Percentiles rank a stretch among this genome's conserved stretches.
These are phyloP conservation scores for Colletotrichum coccodes DNA, from an alignment of 2,329 filamentous ascomycete species.

Conservation along the genomic window DNA sequence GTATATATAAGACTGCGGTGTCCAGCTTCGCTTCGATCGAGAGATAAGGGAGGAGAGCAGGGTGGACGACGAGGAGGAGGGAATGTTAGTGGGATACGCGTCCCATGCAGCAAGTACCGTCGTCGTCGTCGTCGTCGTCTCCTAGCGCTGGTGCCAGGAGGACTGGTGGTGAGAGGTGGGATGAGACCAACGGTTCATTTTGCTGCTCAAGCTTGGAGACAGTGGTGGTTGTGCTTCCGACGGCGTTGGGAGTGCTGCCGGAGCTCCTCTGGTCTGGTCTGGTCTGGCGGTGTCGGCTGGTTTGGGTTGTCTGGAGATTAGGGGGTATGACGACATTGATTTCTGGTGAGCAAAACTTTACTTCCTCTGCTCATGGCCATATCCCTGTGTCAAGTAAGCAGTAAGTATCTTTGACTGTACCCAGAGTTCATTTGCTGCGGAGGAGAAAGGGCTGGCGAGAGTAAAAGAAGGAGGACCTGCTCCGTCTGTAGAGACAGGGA, in stretches of 20 bases:
- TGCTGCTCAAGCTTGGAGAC: background rate
- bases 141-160: background rate
- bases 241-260: background rate
- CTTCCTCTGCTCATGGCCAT: background rate
- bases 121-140: no score
- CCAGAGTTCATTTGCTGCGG: background rate
- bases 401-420: background rate
- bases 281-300: background rate
- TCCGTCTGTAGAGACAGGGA: background rate
- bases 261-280: background rate
- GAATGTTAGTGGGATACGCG: background rate
- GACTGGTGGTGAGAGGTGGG: background rate
- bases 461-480: background rate
- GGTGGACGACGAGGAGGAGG: background rate
- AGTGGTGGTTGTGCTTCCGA: background rate
- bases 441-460: background rate
- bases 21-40: background rate
- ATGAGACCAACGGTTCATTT: conserved; percentile 12
- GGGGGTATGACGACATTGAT: conserved; percentile 28
- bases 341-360: background rate
- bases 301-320: background rate
- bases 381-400: background rate
- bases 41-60: conserved; percentile 16
- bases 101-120: background rate
- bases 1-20: background rate